Base-by-base conservation (phyloP, 2,329 filamentous ascomycete species). In the Pseudopyrenochaeta lycopersici region DNA sequence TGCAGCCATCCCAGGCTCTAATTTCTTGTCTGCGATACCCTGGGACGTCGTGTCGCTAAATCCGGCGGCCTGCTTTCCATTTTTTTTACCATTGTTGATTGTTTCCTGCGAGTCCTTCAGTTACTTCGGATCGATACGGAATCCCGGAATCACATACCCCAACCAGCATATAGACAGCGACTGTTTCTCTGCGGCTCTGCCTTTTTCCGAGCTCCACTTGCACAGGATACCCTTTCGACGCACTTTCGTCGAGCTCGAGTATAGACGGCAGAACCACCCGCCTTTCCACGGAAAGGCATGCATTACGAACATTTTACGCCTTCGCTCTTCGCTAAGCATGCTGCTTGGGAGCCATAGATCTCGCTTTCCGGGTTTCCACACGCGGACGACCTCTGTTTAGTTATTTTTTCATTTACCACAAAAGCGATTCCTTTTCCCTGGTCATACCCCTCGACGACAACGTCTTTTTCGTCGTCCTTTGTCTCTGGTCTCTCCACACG, bases 101-200 rank as follows among this genome's bases (percentile, higher is more conserved):
- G 66, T 67, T 72, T 72, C 60, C 59, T 67, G 67, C 68, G 63
- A 67, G 67, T 66, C 60, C 63, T 71, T 70, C 62, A 68, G 67
- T 71, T 58, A 64, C 60, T 64, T 54, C 67, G 67, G 60, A 70
- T 68, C 63, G 69, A 69, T 67, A 67, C 70, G 75, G 70, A 71
- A 72, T 68, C 73, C 71, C 69, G 74, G 73, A 76, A 76, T 72
- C 73, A 77, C 75, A 78, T 79, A 78, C 77, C 77, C 77, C 73
- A 72, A 78, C 67, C 76, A 78, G 77, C 77, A 80, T 78, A 80
- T 81, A 80, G 78, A 80, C 73, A 78, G 77, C 78, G 77, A 78
- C 73, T 76, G 75, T 80, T 80, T 78, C 68, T 72, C 67, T 75
- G 73, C 72, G 71, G 68, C 68, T 68, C 73, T 72, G 72, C 70